These are phyloP conservation scores for Plasmodium inui DNA, from an alignment of 169 alveolate species.

Conservation along the genomic window DNA sequence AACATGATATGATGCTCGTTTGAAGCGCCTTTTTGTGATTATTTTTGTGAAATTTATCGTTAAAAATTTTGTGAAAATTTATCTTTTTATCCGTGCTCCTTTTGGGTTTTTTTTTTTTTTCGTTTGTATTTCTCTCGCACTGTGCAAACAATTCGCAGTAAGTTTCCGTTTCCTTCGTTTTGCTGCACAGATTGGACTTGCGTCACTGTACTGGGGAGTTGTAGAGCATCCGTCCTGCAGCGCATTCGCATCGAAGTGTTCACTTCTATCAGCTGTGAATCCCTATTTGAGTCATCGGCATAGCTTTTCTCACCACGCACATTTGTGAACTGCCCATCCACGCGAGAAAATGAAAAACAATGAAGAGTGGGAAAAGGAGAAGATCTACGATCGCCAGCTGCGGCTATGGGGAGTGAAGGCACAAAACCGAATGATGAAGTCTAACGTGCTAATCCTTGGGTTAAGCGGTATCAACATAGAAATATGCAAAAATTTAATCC, in stretches of 20 bases:
- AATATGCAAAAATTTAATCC: conserved; percentile 60
- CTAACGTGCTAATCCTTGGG: conserved; percentile 48
- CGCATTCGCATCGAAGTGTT: neutral
- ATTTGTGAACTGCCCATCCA: neutral
- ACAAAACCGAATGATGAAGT: conserved; percentile 75
- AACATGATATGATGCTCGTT: neutral
- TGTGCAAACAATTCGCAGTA: neutral
- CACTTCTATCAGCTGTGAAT: neutral
- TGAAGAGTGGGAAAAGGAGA: conserved; percentile 48
- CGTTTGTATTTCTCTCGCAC: neutral
- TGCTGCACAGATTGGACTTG: neutral
- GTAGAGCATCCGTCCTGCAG: neutral
- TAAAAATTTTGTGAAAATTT: neutral
- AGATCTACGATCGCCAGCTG: conserved; percentile 83
- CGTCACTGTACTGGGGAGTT: neutral
- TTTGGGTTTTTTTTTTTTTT: neutral
- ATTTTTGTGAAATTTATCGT: neutral
- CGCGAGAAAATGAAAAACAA: conserved; percentile 29
- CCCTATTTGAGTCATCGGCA: neutral
- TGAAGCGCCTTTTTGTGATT: neutral
- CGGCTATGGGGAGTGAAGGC: conserved; percentile 87
- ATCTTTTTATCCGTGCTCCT: neutral
- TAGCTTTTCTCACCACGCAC: neutral
- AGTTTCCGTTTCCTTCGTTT: neutral
- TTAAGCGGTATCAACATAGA: conserved; percentile 62